A percentile compares a stretch with the other conserved stretches of the same genome.
phyloP scores from a whole-genome alignment of 2,329 filamentous ascomycete species.

The Aspergillus phoenicis region DNA sequence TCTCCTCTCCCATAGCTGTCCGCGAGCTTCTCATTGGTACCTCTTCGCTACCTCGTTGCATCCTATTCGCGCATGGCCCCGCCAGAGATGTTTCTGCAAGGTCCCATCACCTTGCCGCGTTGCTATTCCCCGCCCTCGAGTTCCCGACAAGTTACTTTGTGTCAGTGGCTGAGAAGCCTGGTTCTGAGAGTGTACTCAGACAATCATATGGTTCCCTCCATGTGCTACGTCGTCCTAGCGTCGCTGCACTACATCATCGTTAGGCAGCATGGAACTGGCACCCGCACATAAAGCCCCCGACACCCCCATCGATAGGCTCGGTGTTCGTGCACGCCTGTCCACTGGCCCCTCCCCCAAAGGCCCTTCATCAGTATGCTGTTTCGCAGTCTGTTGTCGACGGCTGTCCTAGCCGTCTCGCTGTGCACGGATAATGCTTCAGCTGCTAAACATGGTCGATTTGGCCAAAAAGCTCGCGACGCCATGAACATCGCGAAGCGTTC shows the following conservation, averaged over 20 bases:
- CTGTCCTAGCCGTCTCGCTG: conserved; percentile 25
- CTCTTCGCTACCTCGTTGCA: background rate
- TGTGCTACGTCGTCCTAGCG: background rate
- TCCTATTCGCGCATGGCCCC: background rate
- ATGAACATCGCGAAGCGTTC: conserved; percentile 26
- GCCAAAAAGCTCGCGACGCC: conserved; percentile 26
- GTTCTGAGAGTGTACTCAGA: background rate
- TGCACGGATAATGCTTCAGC: conserved; percentile 24
- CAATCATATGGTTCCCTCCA: background rate
- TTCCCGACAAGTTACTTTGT: background rate
- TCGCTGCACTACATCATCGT: background rate
- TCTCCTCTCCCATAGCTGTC: background rate
- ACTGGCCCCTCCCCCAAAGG: background rate
- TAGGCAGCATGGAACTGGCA: background rate
- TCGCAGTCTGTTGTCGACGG: conserved; percentile 28
- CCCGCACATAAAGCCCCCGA: background rate
- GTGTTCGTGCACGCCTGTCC: background rate
- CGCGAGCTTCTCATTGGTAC: background rate
- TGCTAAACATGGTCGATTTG: conserved; percentile 31
- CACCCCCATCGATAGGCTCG: background rate
- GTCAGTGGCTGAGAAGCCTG: background rate
- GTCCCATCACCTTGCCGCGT: background rate
- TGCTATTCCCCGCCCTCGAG: background rate
- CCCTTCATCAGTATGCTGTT: conserved; percentile 29
- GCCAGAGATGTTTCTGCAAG: background rate